These are phyloP conservation scores for Chytridium lagenaria DNA, from an alignment of 371 early-diverging fungal species.

Conservation along the genomic window DNA sequence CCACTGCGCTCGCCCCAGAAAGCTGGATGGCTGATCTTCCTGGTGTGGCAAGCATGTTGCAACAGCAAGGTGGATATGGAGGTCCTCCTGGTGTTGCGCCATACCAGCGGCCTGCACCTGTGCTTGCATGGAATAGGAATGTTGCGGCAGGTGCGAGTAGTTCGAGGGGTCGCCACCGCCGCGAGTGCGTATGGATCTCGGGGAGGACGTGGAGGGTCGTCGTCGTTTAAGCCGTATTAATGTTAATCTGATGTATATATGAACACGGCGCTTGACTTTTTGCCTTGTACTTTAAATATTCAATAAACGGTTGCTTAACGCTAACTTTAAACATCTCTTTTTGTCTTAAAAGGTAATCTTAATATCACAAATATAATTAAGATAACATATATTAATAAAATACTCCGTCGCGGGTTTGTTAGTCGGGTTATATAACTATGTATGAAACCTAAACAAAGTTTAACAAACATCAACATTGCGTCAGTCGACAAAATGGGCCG, in stretches of 20 bases:
- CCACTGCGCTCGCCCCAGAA: slow-evolving; percentile 1
- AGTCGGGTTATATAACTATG: too few species aligned
- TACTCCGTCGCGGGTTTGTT: too few species aligned
- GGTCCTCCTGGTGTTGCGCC: background rate
- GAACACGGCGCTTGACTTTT: background rate
- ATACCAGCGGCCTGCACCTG: background rate
- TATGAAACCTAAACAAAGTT: too few species aligned
- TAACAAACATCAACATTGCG: too few species aligned
- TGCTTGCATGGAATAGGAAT: slow-evolving; percentile 7
- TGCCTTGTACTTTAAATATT: background rate
- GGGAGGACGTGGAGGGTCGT: slow-evolving; percentile 5
- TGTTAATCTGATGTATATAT: background rate
- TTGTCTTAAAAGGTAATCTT: too few species aligned
- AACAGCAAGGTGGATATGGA: too few species aligned
- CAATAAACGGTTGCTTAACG: background rate
- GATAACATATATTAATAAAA: too few species aligned
- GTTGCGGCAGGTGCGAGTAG: background rate
- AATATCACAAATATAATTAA: too few species aligned
- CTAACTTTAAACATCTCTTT: too few species aligned
- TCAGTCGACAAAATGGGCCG: too few species aligned
- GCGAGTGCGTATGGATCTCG: background rate
- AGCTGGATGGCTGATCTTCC: slow-evolving; percentile 9
- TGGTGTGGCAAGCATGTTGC: slow-evolving; percentile 1
- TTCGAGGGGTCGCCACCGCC: slow-evolving; percentile 3
- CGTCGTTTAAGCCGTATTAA: background rate